These are phyloP conservation scores for Fraxinus platypoda DNA, from an alignment of 305 asterid genomes.

Conservation along the genomic window DNA sequence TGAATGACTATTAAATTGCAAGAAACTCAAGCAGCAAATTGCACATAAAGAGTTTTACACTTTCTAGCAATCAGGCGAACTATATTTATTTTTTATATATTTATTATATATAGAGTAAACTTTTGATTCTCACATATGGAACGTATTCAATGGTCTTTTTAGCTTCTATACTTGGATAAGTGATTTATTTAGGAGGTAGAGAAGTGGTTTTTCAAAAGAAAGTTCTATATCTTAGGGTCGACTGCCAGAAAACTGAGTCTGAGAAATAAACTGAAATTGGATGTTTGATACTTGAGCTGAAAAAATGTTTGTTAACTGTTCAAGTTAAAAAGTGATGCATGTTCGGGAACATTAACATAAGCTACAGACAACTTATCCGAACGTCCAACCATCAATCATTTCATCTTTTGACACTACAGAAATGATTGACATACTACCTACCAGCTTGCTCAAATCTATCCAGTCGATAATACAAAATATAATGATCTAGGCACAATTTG, in stretches of 20 bases:
- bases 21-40: constrained; percentile 15
- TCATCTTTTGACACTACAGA: neutral
- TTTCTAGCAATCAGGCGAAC: neutral
- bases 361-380: neutral
- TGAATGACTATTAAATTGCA: neutral
- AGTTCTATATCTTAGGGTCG: neutral
- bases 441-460: neutral
- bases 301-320: neutral
- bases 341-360: neutral
- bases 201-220: neutral
- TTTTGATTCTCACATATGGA: neutral
- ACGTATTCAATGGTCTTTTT: neutral
- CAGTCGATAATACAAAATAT: neutral
- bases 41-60: constrained; percentile 9
- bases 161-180: constrained; percentile 2
- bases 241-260: neutral
- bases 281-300: neutral
- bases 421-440: neutral
- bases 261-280: constrained; percentile 12
- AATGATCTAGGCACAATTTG: neutral
- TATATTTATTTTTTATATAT: neutral
- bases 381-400: neutral
- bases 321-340: constrained; percentile 10
- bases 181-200: neutral
- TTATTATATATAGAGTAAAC: neutral